phyloP scores from a whole-genome alignment of 306 rosid species.

The Quercus parvula region DNA sequence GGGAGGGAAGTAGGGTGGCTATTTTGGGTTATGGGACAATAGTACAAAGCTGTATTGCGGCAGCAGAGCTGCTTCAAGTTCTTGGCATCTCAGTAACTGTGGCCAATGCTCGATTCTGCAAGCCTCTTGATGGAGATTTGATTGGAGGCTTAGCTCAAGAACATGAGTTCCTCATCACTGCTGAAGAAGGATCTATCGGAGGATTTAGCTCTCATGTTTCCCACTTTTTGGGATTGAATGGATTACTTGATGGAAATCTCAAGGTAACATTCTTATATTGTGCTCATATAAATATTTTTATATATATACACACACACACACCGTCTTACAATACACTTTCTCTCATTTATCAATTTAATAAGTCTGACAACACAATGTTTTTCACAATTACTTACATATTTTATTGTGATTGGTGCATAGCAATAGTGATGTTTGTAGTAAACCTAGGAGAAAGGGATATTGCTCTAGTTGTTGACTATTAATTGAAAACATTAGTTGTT shows the following conservation, averaged over 20 bases:
- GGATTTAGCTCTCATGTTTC: conserved; percentile 78
- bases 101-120: conserved; percentile 67
- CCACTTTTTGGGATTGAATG: conserved; percentile 48
- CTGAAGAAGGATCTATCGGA: conserved; percentile 72
- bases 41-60: conserved; percentile 44
- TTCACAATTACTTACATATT: too few relatives aligned
- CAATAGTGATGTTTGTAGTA: too few relatives aligned
- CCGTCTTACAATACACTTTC: too few relatives aligned
- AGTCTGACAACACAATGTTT: too few relatives aligned
- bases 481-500: too few relatives aligned
- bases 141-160: conserved; percentile 45
- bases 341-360: too few relatives aligned
- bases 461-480: too few relatives aligned
- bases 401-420: too few relatives aligned
- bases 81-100: conserved; percentile 45
- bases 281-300: not conserved
- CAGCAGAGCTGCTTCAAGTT: conserved; percentile 45
- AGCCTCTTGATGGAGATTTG: conserved; percentile 57
- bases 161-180: conserved; percentile 58
- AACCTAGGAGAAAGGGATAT: too few relatives aligned
- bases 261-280: conserved; percentile 35
- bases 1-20: conserved; percentile 60
- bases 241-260: conserved; percentile 57
- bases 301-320: accelerated
- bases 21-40: conserved; percentile 63